Evolutionary conservation across 192 early-diverging fungal genomes (phyloP).

Genomic region (Coemansia sp.): DNA sequence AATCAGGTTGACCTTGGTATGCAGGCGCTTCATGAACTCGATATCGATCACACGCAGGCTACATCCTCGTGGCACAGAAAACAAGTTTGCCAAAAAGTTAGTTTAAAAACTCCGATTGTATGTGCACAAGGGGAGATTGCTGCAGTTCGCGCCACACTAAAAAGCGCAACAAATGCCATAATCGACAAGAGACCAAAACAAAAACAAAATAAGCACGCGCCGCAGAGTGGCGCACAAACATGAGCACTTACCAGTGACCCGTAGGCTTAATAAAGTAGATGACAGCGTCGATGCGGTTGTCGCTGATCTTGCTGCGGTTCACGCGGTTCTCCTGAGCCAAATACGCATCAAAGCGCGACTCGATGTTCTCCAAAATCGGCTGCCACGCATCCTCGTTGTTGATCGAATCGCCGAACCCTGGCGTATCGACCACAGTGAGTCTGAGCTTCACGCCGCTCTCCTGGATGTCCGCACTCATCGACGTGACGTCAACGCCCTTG

Average conservation of each 20-base stretch:
- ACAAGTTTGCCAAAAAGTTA: not conserved
- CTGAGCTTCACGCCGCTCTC: constrained; percentile 94
- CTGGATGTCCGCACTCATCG: constrained; percentile 87
- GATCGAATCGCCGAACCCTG: constrained; percentile 97
- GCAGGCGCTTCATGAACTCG: constrained; percentile 91
- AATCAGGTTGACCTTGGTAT: constrained; percentile 84
- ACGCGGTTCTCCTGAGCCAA: constrained; percentile 90
- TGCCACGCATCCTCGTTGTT: constrained; percentile 99
- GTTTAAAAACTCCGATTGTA: too few relatives aligned
- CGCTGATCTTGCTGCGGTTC: constrained; percentile 84
- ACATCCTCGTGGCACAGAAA: constrained; percentile 7
- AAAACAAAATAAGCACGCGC: constrained; percentile 1
- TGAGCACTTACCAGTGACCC: constrained; percentile 70
- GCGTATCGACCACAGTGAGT: constrained; percentile 95
- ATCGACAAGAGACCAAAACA: not conserved
- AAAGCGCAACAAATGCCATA: not conserved
- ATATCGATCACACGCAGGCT: constrained; percentile 89
- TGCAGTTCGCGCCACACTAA: not conserved
- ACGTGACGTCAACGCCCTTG: constrained; percentile 77
- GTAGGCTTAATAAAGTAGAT: constrained; percentile 98
- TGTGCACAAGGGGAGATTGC: too few relatives aligned
- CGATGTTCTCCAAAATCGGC: constrained; percentile 92
- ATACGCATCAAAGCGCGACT: constrained; percentile 91
- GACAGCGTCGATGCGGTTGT: constrained; percentile 92
- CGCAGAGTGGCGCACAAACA: not conserved